Percentiles rank a stretch among this genome's conserved stretches.
These are phyloP conservation scores for Trichoderma sp. DNA, from an alignment of 2,329 filamentous ascomycete genomes.

Conservation along the genomic window DNA sequence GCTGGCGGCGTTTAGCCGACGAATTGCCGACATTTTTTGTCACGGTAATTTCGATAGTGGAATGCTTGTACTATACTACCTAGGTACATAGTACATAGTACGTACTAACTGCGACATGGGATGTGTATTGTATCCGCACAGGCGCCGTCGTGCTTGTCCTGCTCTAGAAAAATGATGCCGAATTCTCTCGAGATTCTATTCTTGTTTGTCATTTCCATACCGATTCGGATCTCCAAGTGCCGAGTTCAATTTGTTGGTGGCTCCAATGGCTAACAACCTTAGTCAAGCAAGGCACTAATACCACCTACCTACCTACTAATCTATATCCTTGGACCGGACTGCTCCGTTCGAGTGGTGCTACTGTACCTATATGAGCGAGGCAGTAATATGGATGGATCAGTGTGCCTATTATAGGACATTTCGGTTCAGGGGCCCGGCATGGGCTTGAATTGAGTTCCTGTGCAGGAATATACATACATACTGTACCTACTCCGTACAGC, in stretches of 20 bases:
- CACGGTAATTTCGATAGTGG: background rate
- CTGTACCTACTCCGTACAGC: too few species aligned
- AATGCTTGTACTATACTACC: background rate
- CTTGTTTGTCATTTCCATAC: background rate
- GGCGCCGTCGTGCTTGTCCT: background rate
- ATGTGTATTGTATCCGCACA: background rate
- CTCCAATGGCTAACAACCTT: background rate
- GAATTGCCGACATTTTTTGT: constrained; percentile 4
- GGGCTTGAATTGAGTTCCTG: background rate
- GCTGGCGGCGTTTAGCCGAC: constrained; percentile 1
- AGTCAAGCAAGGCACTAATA: too few species aligned
- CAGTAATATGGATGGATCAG: background rate
- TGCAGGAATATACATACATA: too few species aligned
- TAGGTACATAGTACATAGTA: too few species aligned
- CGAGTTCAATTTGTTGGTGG: background rate
- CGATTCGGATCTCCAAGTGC: background rate
- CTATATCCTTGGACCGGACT: background rate
- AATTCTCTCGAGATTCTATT: background rate
- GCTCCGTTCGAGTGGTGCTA: background rate
- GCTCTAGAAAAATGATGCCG: background rate
- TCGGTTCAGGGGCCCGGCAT: background rate
- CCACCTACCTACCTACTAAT: too few species aligned
- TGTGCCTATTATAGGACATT: background rate
- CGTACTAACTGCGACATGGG: too few species aligned
- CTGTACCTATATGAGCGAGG: background rate